These are phyloP conservation scores for Carex scoparia DNA, from an alignment of 176 grass and related monocot genomes.

Conservation along the genomic window DNA sequence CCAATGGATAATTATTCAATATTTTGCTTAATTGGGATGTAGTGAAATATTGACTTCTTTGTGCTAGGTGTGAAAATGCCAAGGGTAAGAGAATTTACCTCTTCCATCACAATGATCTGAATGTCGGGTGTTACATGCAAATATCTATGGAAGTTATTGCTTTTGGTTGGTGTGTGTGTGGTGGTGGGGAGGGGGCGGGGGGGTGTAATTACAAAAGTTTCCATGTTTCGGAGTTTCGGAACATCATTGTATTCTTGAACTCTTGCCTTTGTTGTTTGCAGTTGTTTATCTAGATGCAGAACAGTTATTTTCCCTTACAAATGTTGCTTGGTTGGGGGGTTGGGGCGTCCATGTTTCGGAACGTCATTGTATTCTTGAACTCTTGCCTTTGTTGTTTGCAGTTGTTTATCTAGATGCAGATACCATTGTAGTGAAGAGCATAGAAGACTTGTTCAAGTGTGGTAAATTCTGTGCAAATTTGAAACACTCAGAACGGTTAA, in stretches of 20 bases:
- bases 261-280: conserved; percentile 24
- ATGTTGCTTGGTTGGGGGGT: too few relatives aligned
- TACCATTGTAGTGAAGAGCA: conserved; percentile 89
- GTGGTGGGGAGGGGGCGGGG: too few relatives aligned
- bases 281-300: conserved; percentile 93
- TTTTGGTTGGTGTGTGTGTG: too few relatives aligned
- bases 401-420: conserved; percentile 93
- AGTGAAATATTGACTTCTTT: neutral
- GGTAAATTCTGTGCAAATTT: conserved; percentile 91
- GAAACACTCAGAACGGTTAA: conserved; percentile 98
- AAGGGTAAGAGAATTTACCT: neutral
- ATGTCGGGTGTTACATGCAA: neutral
- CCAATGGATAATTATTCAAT: neutral
- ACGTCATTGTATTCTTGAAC: neutral
- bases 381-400: conserved; percentile 24
- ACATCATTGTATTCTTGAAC: neutral
- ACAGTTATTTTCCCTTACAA: too few relatives aligned
- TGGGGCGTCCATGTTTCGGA: neutral
- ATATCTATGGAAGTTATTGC: neutral
- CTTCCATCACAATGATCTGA: neutral
- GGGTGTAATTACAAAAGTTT: neutral
- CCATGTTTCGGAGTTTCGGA: neutral
- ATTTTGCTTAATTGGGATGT: neutral
- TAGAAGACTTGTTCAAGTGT: conserved; percentile 86
- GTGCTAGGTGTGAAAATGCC: neutral